These are phyloP conservation scores for Silene uniflora DNA, from an alignment of 148 eudicot genomes.

Conservation along the genomic window DNA sequence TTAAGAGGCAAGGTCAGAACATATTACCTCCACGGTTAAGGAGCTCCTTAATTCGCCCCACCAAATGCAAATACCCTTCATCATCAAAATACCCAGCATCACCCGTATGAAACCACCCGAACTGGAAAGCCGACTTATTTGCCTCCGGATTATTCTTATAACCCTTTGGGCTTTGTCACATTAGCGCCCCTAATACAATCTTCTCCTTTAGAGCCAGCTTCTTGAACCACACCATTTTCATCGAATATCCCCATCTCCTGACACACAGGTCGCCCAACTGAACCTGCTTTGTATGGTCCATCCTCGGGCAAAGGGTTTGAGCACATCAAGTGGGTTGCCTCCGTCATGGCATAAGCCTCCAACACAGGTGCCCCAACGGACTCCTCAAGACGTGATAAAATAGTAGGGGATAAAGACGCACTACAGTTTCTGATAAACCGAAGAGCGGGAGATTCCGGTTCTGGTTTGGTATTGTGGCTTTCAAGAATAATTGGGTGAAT, in stretches of 20 bases:
- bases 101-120: conserved; percentile 97
- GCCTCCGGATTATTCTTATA: conserved; percentile 92
- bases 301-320: conserved; percentile 81
- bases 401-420: conserved; percentile 71
- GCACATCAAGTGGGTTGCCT: conserved; percentile 80
- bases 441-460: conserved; percentile 63
- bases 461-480: conserved; percentile 59
- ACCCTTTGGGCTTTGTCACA: conserved; percentile 81
- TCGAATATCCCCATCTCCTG: conserved; percentile 82
- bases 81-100: conserved; percentile 77
- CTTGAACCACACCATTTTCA: conserved; percentile 59
- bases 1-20: not conserved
- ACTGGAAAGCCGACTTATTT: conserved; percentile 63
- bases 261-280: conserved; percentile 86
- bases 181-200: conserved; percentile 90
- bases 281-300: conserved; percentile 70
- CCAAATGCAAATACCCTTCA: conserved; percentile 86
- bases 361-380: conserved; percentile 82
- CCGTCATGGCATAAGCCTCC: conserved; percentile 98
- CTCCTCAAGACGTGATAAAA: conserved; percentile 67
- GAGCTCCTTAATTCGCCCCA: conserved; percentile 93
- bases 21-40: conserved; percentile 94
- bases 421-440: conserved; percentile 92
- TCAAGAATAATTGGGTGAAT: conserved; percentile 89
- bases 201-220: conserved; percentile 59